phyloP scores from a whole-genome alignment of 1,284 basidiomycete genomes.

The Apiotrichum porosum region DNA sequence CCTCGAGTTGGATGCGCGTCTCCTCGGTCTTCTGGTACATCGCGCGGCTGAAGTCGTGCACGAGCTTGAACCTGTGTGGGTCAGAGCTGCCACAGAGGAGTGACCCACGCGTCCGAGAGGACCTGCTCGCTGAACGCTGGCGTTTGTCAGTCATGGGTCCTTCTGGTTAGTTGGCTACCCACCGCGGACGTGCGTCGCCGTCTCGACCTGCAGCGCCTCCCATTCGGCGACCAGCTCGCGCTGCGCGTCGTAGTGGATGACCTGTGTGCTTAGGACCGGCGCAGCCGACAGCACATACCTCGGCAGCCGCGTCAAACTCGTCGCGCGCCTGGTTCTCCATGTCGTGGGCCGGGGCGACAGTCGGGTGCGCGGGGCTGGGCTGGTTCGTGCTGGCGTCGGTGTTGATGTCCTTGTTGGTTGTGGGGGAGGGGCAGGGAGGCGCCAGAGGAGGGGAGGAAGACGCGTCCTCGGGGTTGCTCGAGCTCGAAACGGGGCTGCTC shows the following conservation, averaged over 20 bases:
- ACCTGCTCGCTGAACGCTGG: conserved; percentile 2
- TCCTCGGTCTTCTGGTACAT: conserved; percentile 15
- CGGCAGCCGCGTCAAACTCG: conserved; percentile 19
- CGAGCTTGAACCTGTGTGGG: not conserved
- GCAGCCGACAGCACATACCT: conserved; percentile 9
- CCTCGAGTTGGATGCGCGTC: conserved; percentile 15
- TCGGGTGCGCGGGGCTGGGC: too few species aligned
- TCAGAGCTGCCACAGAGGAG: not conserved
- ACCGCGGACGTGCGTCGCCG: conserved; percentile 23
- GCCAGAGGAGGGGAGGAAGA: not conserved
- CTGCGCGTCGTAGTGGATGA: not conserved
- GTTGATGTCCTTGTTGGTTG: too few species aligned
- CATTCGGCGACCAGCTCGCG: conserved; percentile 23
- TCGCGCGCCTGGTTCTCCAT: too few species aligned
- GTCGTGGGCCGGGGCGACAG: not conserved
- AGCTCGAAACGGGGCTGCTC: too few species aligned
- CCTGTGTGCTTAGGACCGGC: too few species aligned
- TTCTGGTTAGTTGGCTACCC: conserved; percentile 3
- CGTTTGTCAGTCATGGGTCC: not conserved
- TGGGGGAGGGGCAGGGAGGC: too few species aligned
- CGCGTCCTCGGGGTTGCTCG: too few species aligned
- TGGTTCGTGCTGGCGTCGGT: too few species aligned
- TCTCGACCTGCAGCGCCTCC: conserved; percentile 25
- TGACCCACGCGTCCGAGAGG: conserved; percentile 1
- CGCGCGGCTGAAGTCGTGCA: conserved; percentile 18